These are phyloP conservation scores for Periconia macrospinosa DNA, from an alignment of 2,329 filamentous ascomycete species.

Conservation along the genomic window DNA sequence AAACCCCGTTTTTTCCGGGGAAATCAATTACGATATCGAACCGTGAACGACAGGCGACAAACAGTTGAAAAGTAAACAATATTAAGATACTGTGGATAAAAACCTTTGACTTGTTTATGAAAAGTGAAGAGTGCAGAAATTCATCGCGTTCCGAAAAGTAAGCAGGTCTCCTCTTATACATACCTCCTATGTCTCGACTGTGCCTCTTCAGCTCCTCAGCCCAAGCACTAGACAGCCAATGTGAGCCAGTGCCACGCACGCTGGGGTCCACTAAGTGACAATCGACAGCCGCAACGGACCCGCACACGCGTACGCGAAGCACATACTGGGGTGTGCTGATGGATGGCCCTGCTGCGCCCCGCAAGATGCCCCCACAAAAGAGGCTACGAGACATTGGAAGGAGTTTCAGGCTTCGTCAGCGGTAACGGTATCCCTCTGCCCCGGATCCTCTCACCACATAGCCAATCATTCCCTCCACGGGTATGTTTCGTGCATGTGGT, in stretches of 20 bases:
- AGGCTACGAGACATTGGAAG: conserved; percentile 8
- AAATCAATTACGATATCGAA: no score
- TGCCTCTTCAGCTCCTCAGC: background rate
- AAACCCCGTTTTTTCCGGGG: no score
- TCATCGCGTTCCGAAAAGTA: background rate
- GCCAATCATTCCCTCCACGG: background rate
- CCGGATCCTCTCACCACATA: background rate
- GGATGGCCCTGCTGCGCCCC: conserved; percentile 8
- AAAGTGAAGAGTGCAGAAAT: conserved; percentile 1
- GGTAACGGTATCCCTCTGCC: background rate
- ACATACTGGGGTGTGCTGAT: background rate
- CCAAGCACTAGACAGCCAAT: background rate
- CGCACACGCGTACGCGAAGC: conserved; percentile 7
- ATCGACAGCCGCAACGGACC: conserved; percentile 10
- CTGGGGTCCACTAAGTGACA: background rate
- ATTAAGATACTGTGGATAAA: background rate
- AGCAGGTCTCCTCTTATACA: background rate
- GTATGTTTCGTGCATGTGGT: background rate
- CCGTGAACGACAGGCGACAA: no score
- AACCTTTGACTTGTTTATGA: background rate
- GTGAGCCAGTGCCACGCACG: background rate
- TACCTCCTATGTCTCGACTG: background rate
- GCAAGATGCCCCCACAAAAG: conserved; percentile 25
- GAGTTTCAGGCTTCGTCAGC: conserved; percentile 41
- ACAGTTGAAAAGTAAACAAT: conserved; percentile 1